These are phyloP conservation scores for Fusarium caatingaense DNA, from an alignment of 2,329 filamentous ascomycete species.

Conservation along the genomic window DNA sequence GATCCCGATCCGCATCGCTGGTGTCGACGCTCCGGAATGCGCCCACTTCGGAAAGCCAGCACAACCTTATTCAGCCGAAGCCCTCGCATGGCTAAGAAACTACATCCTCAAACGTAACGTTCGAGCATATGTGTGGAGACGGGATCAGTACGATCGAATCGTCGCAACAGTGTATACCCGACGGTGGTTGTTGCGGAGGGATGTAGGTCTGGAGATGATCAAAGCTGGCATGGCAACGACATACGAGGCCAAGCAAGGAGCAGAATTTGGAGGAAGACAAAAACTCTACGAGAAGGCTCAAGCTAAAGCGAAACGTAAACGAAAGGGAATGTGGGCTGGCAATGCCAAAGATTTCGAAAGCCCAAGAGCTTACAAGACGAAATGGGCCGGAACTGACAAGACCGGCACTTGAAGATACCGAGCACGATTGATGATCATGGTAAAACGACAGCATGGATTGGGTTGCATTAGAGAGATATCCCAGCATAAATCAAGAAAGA, in stretches of 20 bases:
- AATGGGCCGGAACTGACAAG: constrained; percentile 45
- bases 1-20: constrained; percentile 90
- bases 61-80: constrained; percentile 86
- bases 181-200: constrained; percentile 73
- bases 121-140: constrained; percentile 82
- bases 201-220: constrained; percentile 92
- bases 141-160: constrained; percentile 92
- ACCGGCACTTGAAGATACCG: constrained; percentile 23
- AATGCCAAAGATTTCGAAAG: constrained; percentile 76
- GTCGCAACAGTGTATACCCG: constrained; percentile 87
- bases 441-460: background rate
- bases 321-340: constrained; percentile 80
- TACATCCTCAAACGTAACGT: constrained; percentile 80
- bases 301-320: constrained; percentile 71
- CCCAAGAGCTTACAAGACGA: constrained; percentile 86
- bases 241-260: constrained; percentile 91
- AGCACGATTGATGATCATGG: constrained; percentile 10
- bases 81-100: constrained; percentile 80
- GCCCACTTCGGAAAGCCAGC: constrained; percentile 91
- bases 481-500: constrained; percentile 10
- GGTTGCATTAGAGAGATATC: constrained; percentile 20
- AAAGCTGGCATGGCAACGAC: constrained; percentile 86
- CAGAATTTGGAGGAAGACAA: constrained; percentile 83
- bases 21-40: constrained; percentile 91
- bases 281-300: constrained; percentile 74